These are phyloP conservation scores for Pseudogymnoascus sp. DNA, from an alignment of 2,329 filamentous ascomycete species.

Conservation along the genomic window DNA sequence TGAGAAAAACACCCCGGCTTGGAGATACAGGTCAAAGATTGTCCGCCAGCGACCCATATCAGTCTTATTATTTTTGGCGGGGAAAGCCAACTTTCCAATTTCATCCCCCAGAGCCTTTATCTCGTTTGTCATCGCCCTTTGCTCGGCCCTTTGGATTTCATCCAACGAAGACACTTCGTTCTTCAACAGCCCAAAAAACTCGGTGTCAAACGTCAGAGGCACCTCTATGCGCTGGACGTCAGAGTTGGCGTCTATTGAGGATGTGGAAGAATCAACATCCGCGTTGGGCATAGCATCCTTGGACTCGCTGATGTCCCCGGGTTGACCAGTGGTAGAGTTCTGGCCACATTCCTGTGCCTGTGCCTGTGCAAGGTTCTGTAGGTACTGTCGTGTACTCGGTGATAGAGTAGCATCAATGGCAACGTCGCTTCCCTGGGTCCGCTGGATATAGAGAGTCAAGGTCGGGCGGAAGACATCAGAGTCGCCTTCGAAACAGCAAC, in stretches of 20 bases:
- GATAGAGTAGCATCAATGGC: conserved; percentile 60
- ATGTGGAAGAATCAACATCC: background rate
- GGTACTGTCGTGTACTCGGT: conserved; percentile 46
- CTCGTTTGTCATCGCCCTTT: conserved; percentile 51
- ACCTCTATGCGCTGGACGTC: conserved; percentile 53
- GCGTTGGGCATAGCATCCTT: background rate
- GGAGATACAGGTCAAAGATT: conserved; percentile 74
- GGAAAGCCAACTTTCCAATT: conserved; percentile 56
- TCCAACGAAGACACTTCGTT: conserved; percentile 63
- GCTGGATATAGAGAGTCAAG: conserved; percentile 60
- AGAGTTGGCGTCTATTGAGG: background rate
- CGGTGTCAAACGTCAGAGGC: conserved; percentile 64
- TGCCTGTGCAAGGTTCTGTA: conserved; percentile 37
- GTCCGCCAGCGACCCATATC: conserved; percentile 71
- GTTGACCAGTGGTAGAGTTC: background rate
- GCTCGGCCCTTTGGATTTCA: conserved; percentile 53
- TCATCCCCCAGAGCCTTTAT: conserved; percentile 57
- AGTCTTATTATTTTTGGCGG: conserved; percentile 50
- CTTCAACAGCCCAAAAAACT: conserved; percentile 73
- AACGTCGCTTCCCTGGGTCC: conserved; percentile 47
- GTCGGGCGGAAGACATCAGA: conserved; percentile 52
- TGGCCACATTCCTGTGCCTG: background rate
- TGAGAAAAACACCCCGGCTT: conserved; percentile 75
- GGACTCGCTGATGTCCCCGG: background rate
- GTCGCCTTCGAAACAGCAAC: conserved; percentile 24